phyloP scores from a whole-genome alignment of 2,329 filamentous ascomycete species.

The Trichoderma pleuroti region DNA sequence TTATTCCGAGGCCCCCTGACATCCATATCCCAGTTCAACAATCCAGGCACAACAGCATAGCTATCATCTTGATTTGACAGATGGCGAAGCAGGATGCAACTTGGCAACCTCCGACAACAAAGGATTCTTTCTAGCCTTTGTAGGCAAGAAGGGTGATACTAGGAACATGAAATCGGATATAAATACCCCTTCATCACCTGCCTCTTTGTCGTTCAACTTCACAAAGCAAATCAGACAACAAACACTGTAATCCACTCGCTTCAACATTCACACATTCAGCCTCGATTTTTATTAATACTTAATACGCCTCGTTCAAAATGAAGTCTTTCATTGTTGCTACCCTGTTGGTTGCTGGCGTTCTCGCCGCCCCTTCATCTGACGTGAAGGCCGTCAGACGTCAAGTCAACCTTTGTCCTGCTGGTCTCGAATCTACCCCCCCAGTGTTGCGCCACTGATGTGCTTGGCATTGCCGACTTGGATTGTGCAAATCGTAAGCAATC shows the following conservation, averaged over 20 bases:
- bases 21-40: background rate
- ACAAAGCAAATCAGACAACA: background rate
- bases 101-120: background rate
- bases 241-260: background rate
- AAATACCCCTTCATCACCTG: conserved; percentile 4
- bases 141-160: background rate
- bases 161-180: conserved; percentile 4
- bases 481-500: conserved; percentile 31
- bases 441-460: conserved; percentile 49
- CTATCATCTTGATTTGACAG: background rate
- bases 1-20: background rate
- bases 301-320: conserved; percentile 17
- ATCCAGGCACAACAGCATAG: background rate
- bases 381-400: background rate
- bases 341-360: conserved; percentile 20
- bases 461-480: conserved; percentile 46
- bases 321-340: conserved; percentile 20
- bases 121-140: background rate
- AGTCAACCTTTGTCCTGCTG: conserved; percentile 20
- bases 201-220: background rate
- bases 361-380: conserved; percentile 20
- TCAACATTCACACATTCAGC: background rate
- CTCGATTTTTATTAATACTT: background rate
- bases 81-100: background rate
- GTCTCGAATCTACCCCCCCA: conserved; percentile 32